Evolutionary conservation across 75 land plant genomes (phyloP).

Genomic region (Pinus taeda): DNA sequence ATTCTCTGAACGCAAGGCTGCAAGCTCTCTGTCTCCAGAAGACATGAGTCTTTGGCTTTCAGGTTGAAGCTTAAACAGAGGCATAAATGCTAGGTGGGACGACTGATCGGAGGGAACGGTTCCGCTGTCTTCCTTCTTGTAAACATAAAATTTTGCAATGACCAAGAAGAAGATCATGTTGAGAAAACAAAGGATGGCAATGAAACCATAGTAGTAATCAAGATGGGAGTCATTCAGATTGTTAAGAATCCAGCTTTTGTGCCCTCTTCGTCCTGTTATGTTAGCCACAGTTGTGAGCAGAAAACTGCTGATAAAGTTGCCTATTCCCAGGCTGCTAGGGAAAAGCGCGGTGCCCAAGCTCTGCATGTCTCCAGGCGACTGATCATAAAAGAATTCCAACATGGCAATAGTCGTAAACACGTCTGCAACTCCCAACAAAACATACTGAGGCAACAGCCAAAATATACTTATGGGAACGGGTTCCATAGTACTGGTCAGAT

Average conservation of each 20-base stretch:
- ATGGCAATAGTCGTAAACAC: constrained; percentile 73
- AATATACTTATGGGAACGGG: constrained; percentile 86
- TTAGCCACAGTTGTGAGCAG: constrained; percentile 64
- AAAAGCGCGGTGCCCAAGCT: constrained; percentile 86
- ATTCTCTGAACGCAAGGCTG: too few species aligned
- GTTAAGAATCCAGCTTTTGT: constrained; percentile 71
- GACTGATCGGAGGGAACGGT: too few species aligned
- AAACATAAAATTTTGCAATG: constrained; percentile 45
- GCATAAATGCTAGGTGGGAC: too few species aligned
- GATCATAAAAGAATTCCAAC: constrained; percentile 88
- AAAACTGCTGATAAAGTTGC: constrained; percentile 84
- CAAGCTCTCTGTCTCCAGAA: too few species aligned
- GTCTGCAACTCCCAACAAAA: constrained; percentile 62
- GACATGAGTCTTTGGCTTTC: too few species aligned
- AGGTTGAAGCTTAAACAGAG: too few species aligned
- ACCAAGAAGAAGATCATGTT: constrained; percentile 53
- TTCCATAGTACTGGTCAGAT: constrained; percentile 18
- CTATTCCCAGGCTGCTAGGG: constrained; percentile 77
- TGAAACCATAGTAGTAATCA: constrained; percentile 75
- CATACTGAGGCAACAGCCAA: constrained; percentile 79
- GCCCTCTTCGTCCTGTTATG: constrained; percentile 32
- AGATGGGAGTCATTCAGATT: constrained; percentile 69
- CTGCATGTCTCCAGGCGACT: constrained; percentile 81
- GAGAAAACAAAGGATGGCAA: constrained; percentile 39
- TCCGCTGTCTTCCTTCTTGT: constrained; percentile 30